Evolutionary conservation across 2,329 filamentous ascomycete genomes (phyloP).

Genomic region (Fusarium sp.): DNA sequence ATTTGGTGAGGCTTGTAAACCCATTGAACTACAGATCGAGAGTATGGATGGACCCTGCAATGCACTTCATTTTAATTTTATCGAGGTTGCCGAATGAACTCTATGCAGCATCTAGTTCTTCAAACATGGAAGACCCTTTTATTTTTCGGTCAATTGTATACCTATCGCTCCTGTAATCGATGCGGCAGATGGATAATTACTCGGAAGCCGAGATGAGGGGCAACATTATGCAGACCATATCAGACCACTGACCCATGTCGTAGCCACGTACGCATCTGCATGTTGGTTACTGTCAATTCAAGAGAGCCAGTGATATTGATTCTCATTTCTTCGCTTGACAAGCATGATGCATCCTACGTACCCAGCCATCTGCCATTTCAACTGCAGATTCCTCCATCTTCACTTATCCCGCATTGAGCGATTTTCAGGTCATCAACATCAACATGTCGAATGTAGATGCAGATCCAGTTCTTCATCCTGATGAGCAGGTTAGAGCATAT

Average conservation of each 20-base stretch:
- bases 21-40: too few relatives aligned
- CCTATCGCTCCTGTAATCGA: background rate
- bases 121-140: too few relatives aligned
- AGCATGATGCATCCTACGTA: accelerated
- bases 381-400: background rate
- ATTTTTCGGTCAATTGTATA: background rate
- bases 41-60: background rate
- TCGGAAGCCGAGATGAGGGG: background rate
- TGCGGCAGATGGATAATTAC: accelerated
- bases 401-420: too few relatives aligned
- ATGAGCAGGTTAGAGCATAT: background rate
- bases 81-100: background rate
- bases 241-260: background rate
- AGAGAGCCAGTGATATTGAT: background rate
- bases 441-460: background rate
- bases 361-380: background rate
- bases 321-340: too few relatives aligned
- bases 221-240: background rate
- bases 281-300: background rate
- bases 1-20: too few relatives aligned
- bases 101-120: too few relatives aligned
- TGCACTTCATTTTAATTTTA: background rate
- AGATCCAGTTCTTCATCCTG: background rate
- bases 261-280: background rate
- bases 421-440: background rate